A percentile compares a stretch with the other conserved stretches of the same genome.
Evolutionary conservation across 225 moss, liverwort and hornwort species (phyloP).

Genomic region (Climacium dendroides): DNA sequence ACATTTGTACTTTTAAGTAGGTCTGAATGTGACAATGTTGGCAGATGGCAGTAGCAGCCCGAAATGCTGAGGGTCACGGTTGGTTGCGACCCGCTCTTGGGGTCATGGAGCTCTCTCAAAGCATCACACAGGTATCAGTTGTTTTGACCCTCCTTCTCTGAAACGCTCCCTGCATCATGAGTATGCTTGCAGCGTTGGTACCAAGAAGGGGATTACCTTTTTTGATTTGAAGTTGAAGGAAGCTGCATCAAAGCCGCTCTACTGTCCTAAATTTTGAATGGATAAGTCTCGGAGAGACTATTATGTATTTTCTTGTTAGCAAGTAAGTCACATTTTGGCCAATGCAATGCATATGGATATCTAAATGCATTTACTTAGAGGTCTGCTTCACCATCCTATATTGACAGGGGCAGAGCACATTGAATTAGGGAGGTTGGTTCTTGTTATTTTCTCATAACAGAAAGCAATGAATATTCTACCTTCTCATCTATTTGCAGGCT

Average conservation of each 20-base stretch:
- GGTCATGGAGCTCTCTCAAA: slow-evolving; percentile 97
- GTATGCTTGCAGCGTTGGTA: neutral
- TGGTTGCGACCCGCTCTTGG: slow-evolving; percentile 97
- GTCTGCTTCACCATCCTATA: neutral
- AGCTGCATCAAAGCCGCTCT: neutral
- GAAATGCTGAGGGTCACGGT: slow-evolving; percentile 79
- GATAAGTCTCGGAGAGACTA: neutral
- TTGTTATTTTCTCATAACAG: neutral
- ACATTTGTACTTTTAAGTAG: neutral
- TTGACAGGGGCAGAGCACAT: neutral
- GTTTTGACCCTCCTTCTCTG: neutral
- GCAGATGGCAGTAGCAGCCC: slow-evolving; percentile 87
- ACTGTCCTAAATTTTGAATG: neutral
- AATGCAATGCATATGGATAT: neutral
- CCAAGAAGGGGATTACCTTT: neutral
- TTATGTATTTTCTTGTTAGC: neutral
- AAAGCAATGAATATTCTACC: neutral
- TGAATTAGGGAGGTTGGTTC: neutral
- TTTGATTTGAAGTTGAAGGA: neutral
- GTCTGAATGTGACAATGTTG: neutral
- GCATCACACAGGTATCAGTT: slow-evolving; percentile 66
- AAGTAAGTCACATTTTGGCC: neutral
- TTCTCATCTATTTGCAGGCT: slow-evolving; percentile 30
- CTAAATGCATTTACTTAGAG: neutral
- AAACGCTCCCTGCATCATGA: neutral